Conservation (phyloP, 2,329 filamentous ascomycete genomes). For the Tolypocladium guangdongense region DNA sequence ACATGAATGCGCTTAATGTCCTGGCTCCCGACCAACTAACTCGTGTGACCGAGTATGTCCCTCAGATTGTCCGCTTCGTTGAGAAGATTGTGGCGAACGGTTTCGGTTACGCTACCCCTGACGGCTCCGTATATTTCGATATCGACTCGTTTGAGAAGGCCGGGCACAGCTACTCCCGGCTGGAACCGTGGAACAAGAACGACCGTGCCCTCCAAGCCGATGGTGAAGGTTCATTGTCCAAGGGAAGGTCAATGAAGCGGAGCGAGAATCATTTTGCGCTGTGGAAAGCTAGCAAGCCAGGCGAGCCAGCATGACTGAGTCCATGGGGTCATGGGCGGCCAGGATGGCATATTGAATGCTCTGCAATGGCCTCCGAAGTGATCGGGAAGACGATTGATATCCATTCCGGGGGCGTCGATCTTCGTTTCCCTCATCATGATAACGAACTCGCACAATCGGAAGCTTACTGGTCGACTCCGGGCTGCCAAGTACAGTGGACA, state of each 20-base stretch:
- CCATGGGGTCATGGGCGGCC: conserved; percentile 81
- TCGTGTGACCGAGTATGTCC: conserved; percentile 84
- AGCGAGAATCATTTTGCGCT: conserved; percentile 78
- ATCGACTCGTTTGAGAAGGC: conserved; percentile 75
- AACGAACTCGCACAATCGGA: conserved; percentile 87
- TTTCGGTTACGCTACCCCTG: conserved; percentile 62
- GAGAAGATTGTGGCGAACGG: conserved; percentile 73
- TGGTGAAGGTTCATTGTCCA: conserved; percentile 73
- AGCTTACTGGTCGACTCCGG: conserved; percentile 56
- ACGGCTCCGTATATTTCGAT: conserved; percentile 91
- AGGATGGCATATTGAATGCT: conserved; percentile 97
- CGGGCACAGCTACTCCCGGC: conserved; percentile 73
- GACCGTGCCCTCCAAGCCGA: conserved; percentile 78
- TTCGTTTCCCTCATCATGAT: conserved; percentile 86
- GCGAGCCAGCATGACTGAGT: conserved; percentile 83
- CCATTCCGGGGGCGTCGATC: conserved; percentile 84
- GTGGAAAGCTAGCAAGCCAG: conserved; percentile 86
- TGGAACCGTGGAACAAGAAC: conserved; percentile 75
- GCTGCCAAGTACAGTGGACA: conserved; percentile 63
- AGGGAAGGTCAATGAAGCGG: conserved; percentile 54
- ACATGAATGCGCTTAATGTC: conserved; percentile 80
- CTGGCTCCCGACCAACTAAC: conserved; percentile 72
- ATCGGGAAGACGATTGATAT: conserved; percentile 80
- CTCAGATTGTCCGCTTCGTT: conserved; percentile 77
- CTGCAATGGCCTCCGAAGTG: conserved; percentile 86